These are phyloP conservation scores for Seiridium unicorne DNA, from an alignment of 2,329 filamentous ascomycete genomes.

Conservation along the genomic window DNA sequence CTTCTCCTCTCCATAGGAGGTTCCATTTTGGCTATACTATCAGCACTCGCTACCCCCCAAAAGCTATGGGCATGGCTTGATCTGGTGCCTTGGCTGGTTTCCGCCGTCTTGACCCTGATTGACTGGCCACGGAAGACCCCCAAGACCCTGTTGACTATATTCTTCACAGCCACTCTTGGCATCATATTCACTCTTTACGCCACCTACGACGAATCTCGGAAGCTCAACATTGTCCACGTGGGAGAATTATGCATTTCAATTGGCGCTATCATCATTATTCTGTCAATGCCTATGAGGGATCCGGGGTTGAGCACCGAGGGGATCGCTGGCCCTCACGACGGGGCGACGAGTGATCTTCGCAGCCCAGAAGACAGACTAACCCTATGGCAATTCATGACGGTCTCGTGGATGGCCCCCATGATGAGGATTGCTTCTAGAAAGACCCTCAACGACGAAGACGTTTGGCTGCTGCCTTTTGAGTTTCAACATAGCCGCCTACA, in stretches of 20 bases:
- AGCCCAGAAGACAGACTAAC: constrained; percentile 76
- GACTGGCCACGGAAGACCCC: constrained; percentile 41
- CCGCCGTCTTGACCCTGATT: constrained; percentile 33
- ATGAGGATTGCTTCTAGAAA: constrained; percentile 62
- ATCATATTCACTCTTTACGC: constrained; percentile 21
- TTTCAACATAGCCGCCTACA: constrained; percentile 80
- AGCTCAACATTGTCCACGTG: constrained; percentile 29
- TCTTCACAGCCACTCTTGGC: constrained; percentile 31
- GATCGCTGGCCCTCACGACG: constrained; percentile 57
- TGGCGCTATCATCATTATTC: constrained; percentile 48
- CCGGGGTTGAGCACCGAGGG: constrained; percentile 48
- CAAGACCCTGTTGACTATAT: constrained; percentile 37
- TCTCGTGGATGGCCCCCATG: constrained; percentile 78
- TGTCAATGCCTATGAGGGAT: constrained; percentile 70
- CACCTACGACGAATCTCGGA: constrained; percentile 27
- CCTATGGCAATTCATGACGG: constrained; percentile 80
- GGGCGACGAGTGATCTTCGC: constrained; percentile 60
- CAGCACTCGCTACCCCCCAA: constrained; percentile 26
- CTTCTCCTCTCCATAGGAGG: constrained; percentile 31
- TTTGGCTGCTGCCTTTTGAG: constrained; percentile 77
- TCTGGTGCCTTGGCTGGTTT: constrained; percentile 37
- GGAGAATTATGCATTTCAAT: constrained; percentile 39
- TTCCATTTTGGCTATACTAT: constrained; percentile 29
- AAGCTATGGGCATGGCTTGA: constrained; percentile 29
- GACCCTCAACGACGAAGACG: constrained; percentile 74